Conservation (phyloP, 306 rosid genomes). For the Acacia confusa region DNA sequence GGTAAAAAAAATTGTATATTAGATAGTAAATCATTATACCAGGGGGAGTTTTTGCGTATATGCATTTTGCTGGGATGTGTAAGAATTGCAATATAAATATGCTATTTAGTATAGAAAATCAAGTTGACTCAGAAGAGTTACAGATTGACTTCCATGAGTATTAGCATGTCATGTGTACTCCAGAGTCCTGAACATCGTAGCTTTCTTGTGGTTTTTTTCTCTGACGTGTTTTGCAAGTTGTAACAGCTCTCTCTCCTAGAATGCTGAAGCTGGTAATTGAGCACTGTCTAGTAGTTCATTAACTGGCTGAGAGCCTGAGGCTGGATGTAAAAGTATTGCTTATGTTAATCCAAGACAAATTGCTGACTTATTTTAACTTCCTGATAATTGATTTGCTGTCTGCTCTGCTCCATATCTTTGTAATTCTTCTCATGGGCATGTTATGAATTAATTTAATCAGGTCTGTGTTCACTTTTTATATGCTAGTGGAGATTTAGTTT, state of each 20-base stretch:
- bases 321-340: constrained; percentile 17
- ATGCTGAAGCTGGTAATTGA: constrained; percentile 3
- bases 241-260: constrained; percentile 18
- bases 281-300: neutral
- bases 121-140: constrained; percentile 24
- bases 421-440: neutral
- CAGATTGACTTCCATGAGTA: constrained; percentile 19
- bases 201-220: neutral
- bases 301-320: neutral
- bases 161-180: neutral
- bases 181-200: constrained; percentile 1
- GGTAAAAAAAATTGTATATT: too few relatives aligned
- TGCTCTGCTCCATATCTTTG: constrained; percentile 6
- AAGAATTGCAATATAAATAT: constrained; percentile 8
- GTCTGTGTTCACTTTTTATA: neutral
- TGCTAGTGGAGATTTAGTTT: neutral
- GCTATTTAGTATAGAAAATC: constrained; percentile 14
- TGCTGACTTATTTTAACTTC: neutral
- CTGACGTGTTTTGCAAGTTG: neutral
- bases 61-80: neutral
- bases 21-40: neutral
- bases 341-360: constrained; percentile 17
- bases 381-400: neutral
- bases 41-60: neutral
- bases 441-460: neutral